phyloP scores from a whole-genome alignment of 2,329 filamentous ascomycete genomes.

The Aureobasidium sp. region DNA sequence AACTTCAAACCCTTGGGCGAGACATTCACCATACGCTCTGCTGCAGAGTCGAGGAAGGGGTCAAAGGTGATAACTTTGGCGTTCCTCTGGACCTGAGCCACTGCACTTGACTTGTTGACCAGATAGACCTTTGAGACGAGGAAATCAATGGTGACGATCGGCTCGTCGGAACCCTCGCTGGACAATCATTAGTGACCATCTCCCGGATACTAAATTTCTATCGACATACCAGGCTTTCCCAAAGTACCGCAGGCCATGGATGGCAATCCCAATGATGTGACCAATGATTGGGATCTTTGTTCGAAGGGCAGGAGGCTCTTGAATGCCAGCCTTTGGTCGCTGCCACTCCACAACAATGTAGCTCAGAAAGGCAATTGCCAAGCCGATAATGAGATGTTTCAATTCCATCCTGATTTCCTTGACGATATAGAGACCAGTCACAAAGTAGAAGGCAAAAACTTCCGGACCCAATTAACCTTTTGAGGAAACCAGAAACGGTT shows the following conservation, averaged over 20 bases:
- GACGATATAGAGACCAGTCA: background rate
- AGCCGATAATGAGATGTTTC: background rate
- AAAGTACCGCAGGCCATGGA: background rate
- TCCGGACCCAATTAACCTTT: too few relatives aligned
- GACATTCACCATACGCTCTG: slow-evolving; percentile 31
- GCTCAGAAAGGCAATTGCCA: background rate
- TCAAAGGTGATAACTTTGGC: slow-evolving; percentile 35
- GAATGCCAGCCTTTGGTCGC: background rate
- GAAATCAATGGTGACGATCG: slow-evolving; percentile 1
- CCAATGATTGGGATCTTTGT: slow-evolving; percentile 1
- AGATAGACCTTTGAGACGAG: background rate
- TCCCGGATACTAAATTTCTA: background rate
- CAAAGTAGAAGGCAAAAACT: background rate
- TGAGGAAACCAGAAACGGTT: background rate
- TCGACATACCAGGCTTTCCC: background rate
- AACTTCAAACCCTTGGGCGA: slow-evolving; percentile 24
- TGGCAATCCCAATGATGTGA: slow-evolving; percentile 2
- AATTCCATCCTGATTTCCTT: background rate
- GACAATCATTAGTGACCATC: background rate
- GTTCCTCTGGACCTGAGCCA: slow-evolving; percentile 32
- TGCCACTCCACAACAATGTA: background rate
- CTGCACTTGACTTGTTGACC: slow-evolving; percentile 20
- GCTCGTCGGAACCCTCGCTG: background rate
- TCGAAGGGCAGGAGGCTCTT: background rate
- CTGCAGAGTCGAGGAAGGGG: slow-evolving; percentile 32